Evolutionary conservation across 2,329 filamentous ascomycete species (phyloP).

Genomic region (Fusarium odoratissimum): DNA sequence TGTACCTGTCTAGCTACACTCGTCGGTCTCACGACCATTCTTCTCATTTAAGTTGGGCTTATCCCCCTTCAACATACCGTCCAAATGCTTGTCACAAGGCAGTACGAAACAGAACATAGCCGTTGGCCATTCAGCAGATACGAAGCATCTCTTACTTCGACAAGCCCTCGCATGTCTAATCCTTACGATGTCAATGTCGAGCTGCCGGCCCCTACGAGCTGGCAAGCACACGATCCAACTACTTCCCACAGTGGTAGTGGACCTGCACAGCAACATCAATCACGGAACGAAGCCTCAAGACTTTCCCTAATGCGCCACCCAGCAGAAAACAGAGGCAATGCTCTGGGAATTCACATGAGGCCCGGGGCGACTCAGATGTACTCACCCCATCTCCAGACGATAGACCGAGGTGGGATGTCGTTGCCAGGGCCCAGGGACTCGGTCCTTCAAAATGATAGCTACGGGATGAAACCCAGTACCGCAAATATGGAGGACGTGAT

Average conservation of each 20-base stretch:
- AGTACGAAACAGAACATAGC: conserved; percentile 64
- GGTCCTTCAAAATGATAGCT: conserved; percentile 8
- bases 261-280: conserved; percentile 59
- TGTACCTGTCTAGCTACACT: conserved; percentile 29
- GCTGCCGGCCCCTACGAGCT: conserved; percentile 66
- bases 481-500: background rate
- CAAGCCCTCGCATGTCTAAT: conserved; percentile 68
- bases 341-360: conserved; percentile 75
- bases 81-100: conserved; percentile 65
- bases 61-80: conserved; percentile 16
- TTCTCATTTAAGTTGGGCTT: conserved; percentile 21
- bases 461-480: conserved; percentile 12
- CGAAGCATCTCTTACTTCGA: conserved; percentile 58
- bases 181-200: conserved; percentile 59
- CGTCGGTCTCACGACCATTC: conserved; percentile 16
- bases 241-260: conserved; percentile 58
- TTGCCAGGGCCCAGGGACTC: conserved; percentile 14
- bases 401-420: conserved; percentile 8
- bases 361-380: conserved; percentile 52
- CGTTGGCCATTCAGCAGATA: conserved; percentile 67
- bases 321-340: conserved; percentile 52
- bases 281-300: conserved; percentile 50
- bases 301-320: conserved; percentile 45
- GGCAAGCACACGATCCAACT: conserved; percentile 67
- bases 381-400: background rate